Evolutionary conservation across 495 filamentous ascomycete species (phyloP).

Genomic region (Talaromyces borbonicus): DNA sequence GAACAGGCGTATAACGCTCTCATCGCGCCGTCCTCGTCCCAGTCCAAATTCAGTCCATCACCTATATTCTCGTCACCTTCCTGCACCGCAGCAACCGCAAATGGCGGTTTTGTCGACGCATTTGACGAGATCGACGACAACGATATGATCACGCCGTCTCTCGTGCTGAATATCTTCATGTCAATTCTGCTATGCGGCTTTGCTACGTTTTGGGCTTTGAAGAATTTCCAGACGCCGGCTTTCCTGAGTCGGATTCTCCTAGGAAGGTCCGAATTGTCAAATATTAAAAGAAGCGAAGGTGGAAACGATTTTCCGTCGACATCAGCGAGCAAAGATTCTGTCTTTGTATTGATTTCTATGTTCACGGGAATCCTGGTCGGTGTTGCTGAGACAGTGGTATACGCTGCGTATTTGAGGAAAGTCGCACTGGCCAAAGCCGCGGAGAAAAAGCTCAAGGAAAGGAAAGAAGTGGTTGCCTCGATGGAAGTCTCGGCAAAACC

Average conservation of each 20-base stretch:
- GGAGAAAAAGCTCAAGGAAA: slow-evolving; percentile 55
- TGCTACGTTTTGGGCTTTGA: slow-evolving; percentile 39
- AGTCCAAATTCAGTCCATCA: slow-evolving; percentile 10
- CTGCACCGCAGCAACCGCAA: slow-evolving; percentile 16
- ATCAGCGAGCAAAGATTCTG: slow-evolving; percentile 39
- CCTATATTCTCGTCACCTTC: neutral
- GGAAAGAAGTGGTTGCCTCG: slow-evolving; percentile 57
- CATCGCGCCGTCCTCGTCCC: slow-evolving; percentile 31
- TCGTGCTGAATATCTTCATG: slow-evolving; percentile 39
- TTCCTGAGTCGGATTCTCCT: slow-evolving; percentile 11
- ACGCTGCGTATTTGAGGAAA: slow-evolving; percentile 75
- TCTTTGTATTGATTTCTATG: slow-evolving; percentile 30
- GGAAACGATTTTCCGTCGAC: slow-evolving; percentile 54
- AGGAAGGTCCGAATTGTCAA: neutral
- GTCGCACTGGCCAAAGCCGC: slow-evolving; percentile 59
- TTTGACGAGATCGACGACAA: no score
- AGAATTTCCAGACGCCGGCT: slow-evolving; percentile 41
- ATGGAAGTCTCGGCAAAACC: slow-evolving; percentile 9
- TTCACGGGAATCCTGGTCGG: slow-evolving; percentile 50
- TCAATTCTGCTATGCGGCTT: slow-evolving; percentile 37
- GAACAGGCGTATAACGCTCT: slow-evolving; percentile 69
- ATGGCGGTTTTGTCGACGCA: no score
- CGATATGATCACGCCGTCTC: slow-evolving; percentile 40
- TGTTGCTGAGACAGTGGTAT: slow-evolving; percentile 79
- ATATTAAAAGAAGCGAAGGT: neutral